Base-by-base conservation (phyloP, 2,329 filamentous ascomycete genomes). In the Colletotrichum theobromicola region DNA sequence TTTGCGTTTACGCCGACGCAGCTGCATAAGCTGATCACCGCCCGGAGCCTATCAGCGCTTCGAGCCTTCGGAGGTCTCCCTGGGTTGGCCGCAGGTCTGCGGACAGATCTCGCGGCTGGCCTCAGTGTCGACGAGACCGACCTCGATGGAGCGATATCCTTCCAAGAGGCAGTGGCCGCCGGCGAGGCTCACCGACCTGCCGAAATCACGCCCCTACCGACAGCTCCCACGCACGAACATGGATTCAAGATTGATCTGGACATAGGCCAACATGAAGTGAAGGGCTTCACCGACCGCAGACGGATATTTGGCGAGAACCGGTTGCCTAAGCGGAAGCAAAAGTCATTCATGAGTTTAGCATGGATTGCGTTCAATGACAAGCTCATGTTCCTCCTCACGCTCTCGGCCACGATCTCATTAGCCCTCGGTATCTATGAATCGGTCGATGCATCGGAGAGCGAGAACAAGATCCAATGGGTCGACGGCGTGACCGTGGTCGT, bases 361-460 rank as follows among this genome's bases (percentile, higher is more conserved):
- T 96, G 94, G 94, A 93, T 95, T 79, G 93, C 94, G 2, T 95
- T 94, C 84, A 95, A 95, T 80, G 94, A 96, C 83, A 96, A 95
- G 79, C 91, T 96, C 13, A 85, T 95, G 67, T 93, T 95, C 69
- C 84, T 95, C 6, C 86, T 95, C 73, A 93, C 93, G 1, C 87
- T 92, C 24, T 93, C 94, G 9, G 94, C 94, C 2, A 86, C 90
- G n/a, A 91, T 96, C 42, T 95, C 94, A 3, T 86, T 96, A 30
- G 92, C 91, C 1, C 89, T 96, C 53, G 94, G 94, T 60, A 90
- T 95, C 2, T 95, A 95, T 78, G 92, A 95, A 79, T 92, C 93
- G 2, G 88, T 93, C 65, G 91, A 89, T 18, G 87, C 88, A 4
- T 82, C 87, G 7, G 82, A 87, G 12, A 85, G 82, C 53, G 80